These are phyloP conservation scores for Lactarius evosmus DNA, from an alignment of 768 basidiomycete species.

Conservation along the genomic window DNA sequence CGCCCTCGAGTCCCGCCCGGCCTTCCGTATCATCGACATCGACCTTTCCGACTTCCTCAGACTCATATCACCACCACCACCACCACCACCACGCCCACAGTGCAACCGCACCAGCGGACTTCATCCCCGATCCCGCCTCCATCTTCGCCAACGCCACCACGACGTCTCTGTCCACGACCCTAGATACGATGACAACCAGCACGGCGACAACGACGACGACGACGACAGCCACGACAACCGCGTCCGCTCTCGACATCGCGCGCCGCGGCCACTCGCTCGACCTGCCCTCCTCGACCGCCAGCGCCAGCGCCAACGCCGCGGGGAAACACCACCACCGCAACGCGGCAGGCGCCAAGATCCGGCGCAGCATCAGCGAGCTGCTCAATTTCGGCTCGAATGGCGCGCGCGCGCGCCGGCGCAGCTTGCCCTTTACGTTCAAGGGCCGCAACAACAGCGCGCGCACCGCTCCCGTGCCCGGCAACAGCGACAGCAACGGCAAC, in stretches of 20 bases:
- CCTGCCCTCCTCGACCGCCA: not conserved
- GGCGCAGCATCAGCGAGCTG: slow-evolving; percentile 20
- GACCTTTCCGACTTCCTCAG: not conserved
- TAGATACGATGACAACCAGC: not conserved
- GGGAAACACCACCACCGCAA: not conserved
- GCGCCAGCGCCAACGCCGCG: too few relatives aligned
- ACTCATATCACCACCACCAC: not conserved
- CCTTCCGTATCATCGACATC: not conserved
- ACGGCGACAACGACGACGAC: not conserved
- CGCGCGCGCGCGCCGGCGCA: slow-evolving; percentile 14
- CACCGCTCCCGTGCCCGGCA: not conserved
- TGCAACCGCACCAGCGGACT: not conserved
- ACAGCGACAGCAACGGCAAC: too few relatives aligned
- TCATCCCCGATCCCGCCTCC: slow-evolving; percentile 13
- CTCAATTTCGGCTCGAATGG: slow-evolving; percentile 10
- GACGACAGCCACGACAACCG: not conserved
- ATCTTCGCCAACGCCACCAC: slow-evolving; percentile 1
- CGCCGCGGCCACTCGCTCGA: slow-evolving; percentile 26
- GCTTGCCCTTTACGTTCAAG: slow-evolving; percentile 1
- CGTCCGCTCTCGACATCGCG: slow-evolving; percentile 1
- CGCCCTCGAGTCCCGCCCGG: not conserved
- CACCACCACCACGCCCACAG: not conserved
- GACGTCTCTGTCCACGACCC: not conserved
- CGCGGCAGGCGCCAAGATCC: slow-evolving; percentile 7
- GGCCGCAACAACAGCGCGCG: not conserved